Evolutionary conservation across 257 asterid species (phyloP).

Genomic region (Asclepias syriaca): DNA sequence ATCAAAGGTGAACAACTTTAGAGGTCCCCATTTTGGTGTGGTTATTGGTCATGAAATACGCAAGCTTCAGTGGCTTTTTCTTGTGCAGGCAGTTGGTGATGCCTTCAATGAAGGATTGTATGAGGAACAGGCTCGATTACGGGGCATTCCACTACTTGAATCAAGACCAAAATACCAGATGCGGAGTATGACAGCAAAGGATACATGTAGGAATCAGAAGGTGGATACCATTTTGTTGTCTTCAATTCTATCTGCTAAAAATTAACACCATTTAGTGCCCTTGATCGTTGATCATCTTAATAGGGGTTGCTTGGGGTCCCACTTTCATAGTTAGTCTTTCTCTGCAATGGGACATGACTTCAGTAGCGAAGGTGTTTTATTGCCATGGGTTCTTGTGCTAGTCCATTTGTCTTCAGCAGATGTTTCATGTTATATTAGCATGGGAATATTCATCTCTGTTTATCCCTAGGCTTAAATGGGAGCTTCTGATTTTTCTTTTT

Average conservation of each 20-base stretch:
- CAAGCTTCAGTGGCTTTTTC: slow-evolving; percentile 8
- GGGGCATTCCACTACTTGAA: slow-evolving; percentile 85
- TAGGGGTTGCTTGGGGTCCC: background rate
- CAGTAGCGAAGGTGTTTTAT: no score
- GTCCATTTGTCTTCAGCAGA: background rate
- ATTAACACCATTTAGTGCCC: slow-evolving; percentile 27
- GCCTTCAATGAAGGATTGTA: slow-evolving; percentile 96
- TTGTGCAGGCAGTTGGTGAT: slow-evolving; percentile 93
- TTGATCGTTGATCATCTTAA: background rate
- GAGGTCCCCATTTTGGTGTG: background rate
- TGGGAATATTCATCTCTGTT: background rate
- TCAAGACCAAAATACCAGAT: slow-evolving; percentile 96
- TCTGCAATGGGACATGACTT: background rate
- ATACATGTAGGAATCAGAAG: slow-evolving; percentile 86
- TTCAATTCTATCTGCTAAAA: slow-evolving; percentile 14
- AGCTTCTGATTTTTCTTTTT: no score
- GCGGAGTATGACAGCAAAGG: slow-evolving; percentile 90
- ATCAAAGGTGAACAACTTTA: slow-evolving; percentile 58
- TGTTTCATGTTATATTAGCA: no score
- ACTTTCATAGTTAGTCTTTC: background rate
- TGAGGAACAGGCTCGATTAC: slow-evolving; percentile 93
- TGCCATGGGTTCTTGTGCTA: background rate
- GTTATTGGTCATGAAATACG: background rate
- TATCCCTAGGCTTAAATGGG: background rate
- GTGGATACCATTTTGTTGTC: slow-evolving; percentile 31